Percentiles rank a stretch among this genome's conserved stretches.
phyloP scores from a whole-genome alignment of 2,329 filamentous ascomycete species.

The Paecilomyces formosus region DNA sequence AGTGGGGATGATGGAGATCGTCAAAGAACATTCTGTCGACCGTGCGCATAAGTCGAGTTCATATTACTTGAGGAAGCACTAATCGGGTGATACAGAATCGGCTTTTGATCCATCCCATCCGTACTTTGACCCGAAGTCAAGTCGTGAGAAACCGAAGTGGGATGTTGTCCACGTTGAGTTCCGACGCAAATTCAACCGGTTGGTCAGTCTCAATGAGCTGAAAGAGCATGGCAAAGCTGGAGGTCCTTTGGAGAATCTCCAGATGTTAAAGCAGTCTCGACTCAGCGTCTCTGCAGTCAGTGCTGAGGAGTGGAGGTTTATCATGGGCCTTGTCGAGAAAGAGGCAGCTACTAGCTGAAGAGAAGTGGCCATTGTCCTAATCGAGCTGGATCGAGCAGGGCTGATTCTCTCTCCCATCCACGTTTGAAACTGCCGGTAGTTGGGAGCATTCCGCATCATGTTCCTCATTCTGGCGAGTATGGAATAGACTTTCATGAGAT shows the following conservation, averaged over 20 bases:
- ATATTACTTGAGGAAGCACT: conserved; percentile 1
- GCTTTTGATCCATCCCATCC: conserved; percentile 65
- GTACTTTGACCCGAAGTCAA: conserved; percentile 77
- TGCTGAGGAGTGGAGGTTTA: conserved; percentile 41
- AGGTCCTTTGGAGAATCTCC: conserved; percentile 62
- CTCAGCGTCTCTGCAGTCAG: conserved; percentile 62
- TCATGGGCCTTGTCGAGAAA: conserved; percentile 35
- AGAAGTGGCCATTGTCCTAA: neutral
- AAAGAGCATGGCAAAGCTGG: conserved; percentile 54
- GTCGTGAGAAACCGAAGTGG: conserved; percentile 67
- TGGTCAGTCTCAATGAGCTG: conserved; percentile 65
- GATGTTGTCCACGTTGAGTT: conserved; percentile 84
- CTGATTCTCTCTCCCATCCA: neutral
- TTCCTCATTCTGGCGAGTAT: neutral
- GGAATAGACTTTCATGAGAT: no score
- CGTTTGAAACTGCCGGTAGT: neutral
- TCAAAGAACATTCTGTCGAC: conserved; percentile 74
- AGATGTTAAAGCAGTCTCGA: conserved; percentile 73
- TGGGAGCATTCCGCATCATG: neutral
- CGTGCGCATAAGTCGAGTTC: conserved; percentile 42
- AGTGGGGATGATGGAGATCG: conserved; percentile 81
- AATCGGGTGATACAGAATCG: conserved; percentile 42
- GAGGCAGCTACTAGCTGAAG: conserved; percentile 11
- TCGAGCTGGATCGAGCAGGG: neutral
- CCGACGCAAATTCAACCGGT: conserved; percentile 67